phyloP scores from a whole-genome alignment of 495 filamentous ascomycete species.

The Letharia lupina region DNA sequence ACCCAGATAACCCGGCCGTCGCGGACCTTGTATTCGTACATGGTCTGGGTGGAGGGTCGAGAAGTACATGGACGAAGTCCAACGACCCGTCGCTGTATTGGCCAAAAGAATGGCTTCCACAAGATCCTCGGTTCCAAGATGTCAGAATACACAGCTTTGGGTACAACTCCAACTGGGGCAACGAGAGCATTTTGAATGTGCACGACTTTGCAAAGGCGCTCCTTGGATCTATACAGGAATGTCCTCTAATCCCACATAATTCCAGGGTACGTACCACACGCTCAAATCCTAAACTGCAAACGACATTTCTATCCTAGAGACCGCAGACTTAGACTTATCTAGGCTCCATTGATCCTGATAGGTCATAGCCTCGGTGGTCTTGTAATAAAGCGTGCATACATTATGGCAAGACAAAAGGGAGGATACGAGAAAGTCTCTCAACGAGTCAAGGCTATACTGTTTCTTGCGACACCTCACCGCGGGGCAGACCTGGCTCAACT shows the following conservation, averaged over 20 bases:
- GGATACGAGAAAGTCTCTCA: conserved; percentile 24
- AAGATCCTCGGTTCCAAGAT: conserved; percentile 27
- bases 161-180: conserved; percentile 33
- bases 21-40: conserved; percentile 35
- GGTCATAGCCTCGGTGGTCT: conserved; percentile 49
- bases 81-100: conserved; percentile 27
- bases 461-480: conserved; percentile 46
- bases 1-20: conserved; percentile 16
- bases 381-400: conserved; percentile 41
- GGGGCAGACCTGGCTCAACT: conserved; percentile 41
- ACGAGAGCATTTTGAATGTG: conserved; percentile 34
- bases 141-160: conserved; percentile 36
- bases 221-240: conserved; percentile 33
- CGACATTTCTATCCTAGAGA: too few relatives aligned
- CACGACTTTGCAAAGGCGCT: conserved; percentile 39
- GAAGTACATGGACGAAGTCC: conserved; percentile 31
- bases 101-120: conserved; percentile 35
- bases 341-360: conserved; percentile 37
- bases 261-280: conserved; percentile 7
- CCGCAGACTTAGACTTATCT: not conserved
- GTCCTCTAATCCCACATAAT: conserved; percentile 22
- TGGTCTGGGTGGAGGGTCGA: conserved; percentile 32
- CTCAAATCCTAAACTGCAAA: not conserved
- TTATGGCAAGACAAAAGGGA: conserved; percentile 21
- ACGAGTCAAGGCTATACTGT: conserved; percentile 39